These are phyloP conservation scores for Isochrysis galbana DNA, from an alignment of 78 protist genomes.

Conservation along the genomic window DNA sequence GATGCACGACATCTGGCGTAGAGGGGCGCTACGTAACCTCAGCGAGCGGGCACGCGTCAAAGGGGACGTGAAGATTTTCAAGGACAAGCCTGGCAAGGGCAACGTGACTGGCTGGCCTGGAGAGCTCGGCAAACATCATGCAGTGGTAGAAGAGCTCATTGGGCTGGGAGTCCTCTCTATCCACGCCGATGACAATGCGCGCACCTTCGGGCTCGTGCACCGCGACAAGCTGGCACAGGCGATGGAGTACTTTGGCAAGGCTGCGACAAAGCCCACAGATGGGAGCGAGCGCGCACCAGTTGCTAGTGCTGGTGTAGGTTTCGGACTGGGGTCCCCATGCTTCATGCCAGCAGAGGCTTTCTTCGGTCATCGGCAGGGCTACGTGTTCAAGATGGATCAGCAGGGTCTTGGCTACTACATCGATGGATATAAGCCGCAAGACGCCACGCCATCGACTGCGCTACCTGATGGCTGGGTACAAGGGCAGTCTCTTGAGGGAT, in stretches of 20 bases:
- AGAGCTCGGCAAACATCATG: neutral
- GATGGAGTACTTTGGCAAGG: neutral
- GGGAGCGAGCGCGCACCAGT: neutral
- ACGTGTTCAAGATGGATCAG: neutral
- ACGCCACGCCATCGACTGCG: neutral
- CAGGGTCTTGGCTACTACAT: neutral
- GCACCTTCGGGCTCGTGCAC: neutral
- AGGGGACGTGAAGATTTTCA: neutral
- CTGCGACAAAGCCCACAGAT: neutral
- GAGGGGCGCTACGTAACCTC: neutral
- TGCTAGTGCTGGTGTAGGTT: neutral
- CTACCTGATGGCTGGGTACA: neutral
- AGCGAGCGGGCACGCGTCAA: neutral
- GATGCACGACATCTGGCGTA: neutral
- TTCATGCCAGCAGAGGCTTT: neutral
- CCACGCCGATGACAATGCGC: neutral
- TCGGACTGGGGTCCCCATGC: neutral
- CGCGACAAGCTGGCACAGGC: neutral
- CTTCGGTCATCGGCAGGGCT: neutral
- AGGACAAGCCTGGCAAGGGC: neutral
- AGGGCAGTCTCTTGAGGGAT: neutral
- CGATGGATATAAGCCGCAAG: neutral
- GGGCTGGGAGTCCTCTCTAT: neutral
- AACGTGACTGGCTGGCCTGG: neutral
- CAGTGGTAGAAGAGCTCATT: neutral